Evolutionary conservation across 768 basidiomycete genomes (phyloP).

Genomic region (Russula foetens): DNA sequence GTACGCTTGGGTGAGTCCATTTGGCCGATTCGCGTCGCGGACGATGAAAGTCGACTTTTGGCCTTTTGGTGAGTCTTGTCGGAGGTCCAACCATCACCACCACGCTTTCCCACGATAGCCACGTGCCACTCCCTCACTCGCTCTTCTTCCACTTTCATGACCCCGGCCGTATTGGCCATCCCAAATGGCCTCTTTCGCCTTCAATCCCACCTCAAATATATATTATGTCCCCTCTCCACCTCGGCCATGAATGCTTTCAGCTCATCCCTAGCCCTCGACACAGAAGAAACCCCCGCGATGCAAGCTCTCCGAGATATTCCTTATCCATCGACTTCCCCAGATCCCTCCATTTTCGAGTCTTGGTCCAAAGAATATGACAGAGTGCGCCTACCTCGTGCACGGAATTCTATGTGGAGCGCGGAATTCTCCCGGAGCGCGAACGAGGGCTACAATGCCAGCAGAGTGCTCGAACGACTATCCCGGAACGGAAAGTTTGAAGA

Average conservation of each 20-base stretch:
- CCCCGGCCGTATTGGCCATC: neutral
- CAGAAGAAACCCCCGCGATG: slow-evolving; percentile 29
- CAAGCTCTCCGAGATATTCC: slow-evolving; percentile 29
- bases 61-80: no score
- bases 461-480: slow-evolving; percentile 26
- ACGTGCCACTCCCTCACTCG: slow-evolving; percentile 3
- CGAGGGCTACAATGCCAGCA: slow-evolving; percentile 7
- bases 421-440: neutral
- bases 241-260: slow-evolving; percentile 20
- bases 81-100: no score
- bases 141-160: neutral
- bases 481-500: slow-evolving; percentile 25
- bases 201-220: neutral
- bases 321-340: slow-evolving; percentile 28
- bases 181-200: slow-evolving; percentile 8
- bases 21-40: neutral
- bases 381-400: neutral
- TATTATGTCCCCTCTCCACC: neutral
- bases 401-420: neutral
- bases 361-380: slow-evolving; percentile 28
- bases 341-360: slow-evolving; percentile 32
- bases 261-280: slow-evolving; percentile 15
- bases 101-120: slow-evolving; percentile 4
- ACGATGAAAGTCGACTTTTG: no score
- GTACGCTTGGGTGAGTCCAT: slow-evolving; percentile 31